A percentile compares a stretch with the other conserved stretches of the same genome.
Conservation (phyloP, 31 red algal genomes). For the Odonthalia washingtoniensis region DNA sequence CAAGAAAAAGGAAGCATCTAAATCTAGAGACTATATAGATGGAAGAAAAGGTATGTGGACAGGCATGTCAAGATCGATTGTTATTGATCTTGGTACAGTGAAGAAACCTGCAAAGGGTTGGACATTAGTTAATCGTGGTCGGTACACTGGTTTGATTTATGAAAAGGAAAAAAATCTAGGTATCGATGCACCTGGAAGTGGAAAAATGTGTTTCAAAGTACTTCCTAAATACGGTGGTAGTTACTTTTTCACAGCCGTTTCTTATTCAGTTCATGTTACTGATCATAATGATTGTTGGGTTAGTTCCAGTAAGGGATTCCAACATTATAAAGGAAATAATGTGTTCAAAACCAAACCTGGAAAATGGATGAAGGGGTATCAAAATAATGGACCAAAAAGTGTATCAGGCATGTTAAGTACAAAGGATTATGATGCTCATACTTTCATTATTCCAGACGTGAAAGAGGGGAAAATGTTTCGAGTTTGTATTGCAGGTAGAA, state of each 20-base stretch:
- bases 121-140: constrained; percentile 1
- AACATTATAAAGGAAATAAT: background rate
- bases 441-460: constrained; percentile 33
- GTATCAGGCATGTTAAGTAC: constrained; percentile 33
- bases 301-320: background rate
- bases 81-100: constrained; percentile 5
- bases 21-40: background rate
- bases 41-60: background rate
- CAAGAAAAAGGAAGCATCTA: background rate
- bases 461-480: constrained; percentile 15
- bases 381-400: constrained; percentile 27
- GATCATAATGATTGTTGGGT: constrained; percentile 59
- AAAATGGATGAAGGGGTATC: constrained; percentile 50
- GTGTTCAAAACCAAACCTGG: background rate
- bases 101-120: constrained; percentile 26
- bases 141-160: constrained; percentile 30
- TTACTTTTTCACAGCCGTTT: constrained; percentile 38
- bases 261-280: constrained; percentile 16
- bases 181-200: constrained; percentile 28
- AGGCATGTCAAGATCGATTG: background rate
- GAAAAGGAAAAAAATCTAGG: constrained; percentile 33
- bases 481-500: constrained; percentile 48
- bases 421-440: constrained; percentile 31
- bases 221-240: background rate
- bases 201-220: constrained; percentile 47